Percentiles rank a stretch among this genome's conserved stretches.
phyloP scores from a whole-genome alignment of 2,329 filamentous ascomycete genomes.

The Sordariomycetes sp. region DNA sequence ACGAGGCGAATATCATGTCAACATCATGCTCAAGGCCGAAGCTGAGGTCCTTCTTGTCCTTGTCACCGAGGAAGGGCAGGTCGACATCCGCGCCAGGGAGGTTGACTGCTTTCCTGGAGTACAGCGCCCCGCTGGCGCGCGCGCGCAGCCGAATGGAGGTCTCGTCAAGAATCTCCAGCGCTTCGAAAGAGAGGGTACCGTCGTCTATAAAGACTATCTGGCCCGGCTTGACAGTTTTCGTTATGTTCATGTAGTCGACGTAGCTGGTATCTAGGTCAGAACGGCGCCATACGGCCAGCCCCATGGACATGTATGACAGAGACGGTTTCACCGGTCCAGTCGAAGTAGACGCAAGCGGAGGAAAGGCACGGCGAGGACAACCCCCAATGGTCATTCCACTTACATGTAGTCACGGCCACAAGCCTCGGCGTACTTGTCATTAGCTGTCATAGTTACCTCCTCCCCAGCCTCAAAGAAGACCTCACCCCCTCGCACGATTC shows the following conservation, averaged over 20 bases:
- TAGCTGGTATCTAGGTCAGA: conserved; percentile 47
- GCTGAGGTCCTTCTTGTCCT: conserved; percentile 75
- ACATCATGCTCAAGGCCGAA: conserved; percentile 91
- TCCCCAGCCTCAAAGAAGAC: conserved; percentile 22
- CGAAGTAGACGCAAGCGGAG: neutral
- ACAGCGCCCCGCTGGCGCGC: conserved; percentile 87
- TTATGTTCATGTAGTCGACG: conserved; percentile 99
- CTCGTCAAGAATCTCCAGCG: conserved; percentile 76
- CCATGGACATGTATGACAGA: neutral
- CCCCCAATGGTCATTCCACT: neutral
- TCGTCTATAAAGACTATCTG: conserved; percentile 98
- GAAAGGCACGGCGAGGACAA: neutral
- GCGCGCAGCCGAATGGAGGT: conserved; percentile 78
- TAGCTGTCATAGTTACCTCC: neutral
- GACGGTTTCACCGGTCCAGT: neutral
- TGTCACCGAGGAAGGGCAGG: conserved; percentile 80
- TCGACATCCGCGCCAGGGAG: conserved; percentile 88
- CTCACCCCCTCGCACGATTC: conserved; percentile 63
- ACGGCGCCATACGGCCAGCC: neutral
- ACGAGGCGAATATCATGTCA: conserved; percentile 90
- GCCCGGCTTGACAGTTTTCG: conserved; percentile 85
- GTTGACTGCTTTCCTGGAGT: conserved; percentile 90
- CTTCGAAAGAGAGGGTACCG: conserved; percentile 92
- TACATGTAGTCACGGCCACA: conserved; percentile 1
- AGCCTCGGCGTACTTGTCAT: neutral